Percentiles rank a stretch among this genome's conserved stretches.
These are phyloP conservation scores for Kwoniella dendrophila DNA, from an alignment of 768 basidiomycete species.

Conservation along the genomic window DNA sequence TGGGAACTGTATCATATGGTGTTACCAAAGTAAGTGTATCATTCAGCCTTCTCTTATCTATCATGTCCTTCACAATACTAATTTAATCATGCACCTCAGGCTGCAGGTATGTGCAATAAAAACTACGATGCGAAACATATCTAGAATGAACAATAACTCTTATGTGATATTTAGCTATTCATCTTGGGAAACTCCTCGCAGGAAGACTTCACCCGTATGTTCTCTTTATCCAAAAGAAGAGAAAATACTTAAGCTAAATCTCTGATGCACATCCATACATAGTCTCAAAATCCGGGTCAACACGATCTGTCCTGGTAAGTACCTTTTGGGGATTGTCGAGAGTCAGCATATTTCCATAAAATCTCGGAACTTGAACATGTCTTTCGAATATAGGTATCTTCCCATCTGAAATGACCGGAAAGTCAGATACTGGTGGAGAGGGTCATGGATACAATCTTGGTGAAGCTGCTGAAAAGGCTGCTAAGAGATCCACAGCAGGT, in stretches of 20 bases:
- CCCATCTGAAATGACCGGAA: conserved; percentile 53
- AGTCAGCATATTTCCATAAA: too few species aligned
- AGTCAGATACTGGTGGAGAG: conserved; percentile 11
- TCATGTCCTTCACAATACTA: background rate
- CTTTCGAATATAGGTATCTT: conserved; percentile 31
- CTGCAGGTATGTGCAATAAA: conserved; percentile 27
- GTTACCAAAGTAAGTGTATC: conserved; percentile 34
- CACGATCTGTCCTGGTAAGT: conserved; percentile 49
- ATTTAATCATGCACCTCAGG: conserved; percentile 8
- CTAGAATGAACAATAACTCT: background rate
- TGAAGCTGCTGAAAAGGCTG: conserved; percentile 28
- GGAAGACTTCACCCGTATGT: conserved; percentile 46
- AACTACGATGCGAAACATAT: conserved; percentile 5
- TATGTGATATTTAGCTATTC: conserved; percentile 23
- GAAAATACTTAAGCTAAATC: background rate
- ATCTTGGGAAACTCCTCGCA: conserved; percentile 41
- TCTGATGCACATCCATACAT: background rate
- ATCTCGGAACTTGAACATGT: too few species aligned
- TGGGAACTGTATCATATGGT: conserved; percentile 42
- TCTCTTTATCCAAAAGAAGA: background rate
- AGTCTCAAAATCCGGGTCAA: conserved; percentile 55
- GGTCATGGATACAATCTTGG: conserved; percentile 30
- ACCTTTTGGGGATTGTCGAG: too few species aligned
- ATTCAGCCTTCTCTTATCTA: background rate
- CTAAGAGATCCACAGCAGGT: conserved; percentile 30